phyloP scores from a whole-genome alignment of 495 filamentous ascomycete species.

The Pseudevernia furfuracea region DNA sequence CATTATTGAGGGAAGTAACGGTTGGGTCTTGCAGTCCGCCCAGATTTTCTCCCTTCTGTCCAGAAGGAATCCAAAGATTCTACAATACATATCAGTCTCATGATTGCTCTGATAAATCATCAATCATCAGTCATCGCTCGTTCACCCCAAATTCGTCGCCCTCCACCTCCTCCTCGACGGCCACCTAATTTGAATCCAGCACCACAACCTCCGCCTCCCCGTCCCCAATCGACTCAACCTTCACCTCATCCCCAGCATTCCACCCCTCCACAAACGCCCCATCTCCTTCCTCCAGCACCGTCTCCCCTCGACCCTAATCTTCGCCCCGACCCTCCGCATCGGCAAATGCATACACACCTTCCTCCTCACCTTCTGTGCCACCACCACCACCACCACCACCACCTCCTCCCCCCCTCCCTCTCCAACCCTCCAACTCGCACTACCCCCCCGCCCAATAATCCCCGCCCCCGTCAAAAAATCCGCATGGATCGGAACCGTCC shows the following conservation, averaged over 20 bases:
- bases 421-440: background rate
- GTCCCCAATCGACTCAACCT: conserved; percentile 56
- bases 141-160: background rate
- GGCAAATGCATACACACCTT: conserved; percentile 71
- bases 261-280: conserved; percentile 59
- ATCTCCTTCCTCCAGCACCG: conserved; percentile 61
- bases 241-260: conserved; percentile 51
- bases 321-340: conserved; percentile 65
- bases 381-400: conserved; percentile 37
- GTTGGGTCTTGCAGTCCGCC: background rate
- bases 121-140: background rate
- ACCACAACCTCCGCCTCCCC: conserved; percentile 57
- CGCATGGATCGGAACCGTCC: too few species aligned
- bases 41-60: background rate
- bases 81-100: too few species aligned
- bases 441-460: too few species aligned
- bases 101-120: background rate
- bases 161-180: background rate
- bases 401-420: conserved; percentile 26
- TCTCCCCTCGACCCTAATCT: conserved; percentile 54
- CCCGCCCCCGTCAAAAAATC: too few species aligned
- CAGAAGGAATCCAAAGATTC: background rate
- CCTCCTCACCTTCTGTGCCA: too few species aligned
- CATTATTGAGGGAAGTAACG: background rate
- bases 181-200: conserved; percentile 39